phyloP scores from a whole-genome alignment of 108 stramenopile genomes.

The Pseudonitzschia multistriata region DNA sequence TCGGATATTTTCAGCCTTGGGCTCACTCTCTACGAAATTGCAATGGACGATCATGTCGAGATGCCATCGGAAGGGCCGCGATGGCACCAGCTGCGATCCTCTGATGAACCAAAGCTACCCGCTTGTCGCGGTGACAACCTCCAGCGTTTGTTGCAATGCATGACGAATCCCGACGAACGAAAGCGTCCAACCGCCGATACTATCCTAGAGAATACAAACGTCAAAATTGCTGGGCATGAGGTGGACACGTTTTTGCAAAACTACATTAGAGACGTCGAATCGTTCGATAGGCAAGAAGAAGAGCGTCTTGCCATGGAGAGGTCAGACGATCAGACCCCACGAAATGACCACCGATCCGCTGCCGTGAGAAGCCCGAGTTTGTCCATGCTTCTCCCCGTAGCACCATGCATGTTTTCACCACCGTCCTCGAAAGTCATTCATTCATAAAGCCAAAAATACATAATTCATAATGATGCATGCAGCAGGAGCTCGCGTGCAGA shows the following conservation, averaged over 20 bases:
- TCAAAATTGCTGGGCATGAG: slow-evolving; percentile 41
- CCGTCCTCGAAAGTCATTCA: slow-evolving; percentile 13
- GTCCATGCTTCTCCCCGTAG: slow-evolving; percentile 24
- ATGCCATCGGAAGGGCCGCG: slow-evolving; percentile 68
- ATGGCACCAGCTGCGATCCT: slow-evolving; percentile 71
- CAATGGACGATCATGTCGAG: slow-evolving; percentile 41
- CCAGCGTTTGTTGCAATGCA: slow-evolving; percentile 46
- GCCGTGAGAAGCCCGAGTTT: slow-evolving; percentile 27
- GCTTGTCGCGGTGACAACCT: slow-evolving; percentile 43
- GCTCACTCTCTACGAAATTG: slow-evolving; percentile 73
- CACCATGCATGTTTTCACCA: slow-evolving; percentile 20
- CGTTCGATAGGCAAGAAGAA: slow-evolving; percentile 39
- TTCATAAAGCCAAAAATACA: slow-evolving; percentile 8
- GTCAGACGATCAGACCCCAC: slow-evolving; percentile 39
- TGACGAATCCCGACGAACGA: slow-evolving; percentile 46
- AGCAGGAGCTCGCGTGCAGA: neutral
- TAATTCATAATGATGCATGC: slow-evolving; percentile 5
- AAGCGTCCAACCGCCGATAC: slow-evolving; percentile 63
- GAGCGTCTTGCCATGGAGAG: slow-evolving; percentile 19
- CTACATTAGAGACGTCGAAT: slow-evolving; percentile 71
- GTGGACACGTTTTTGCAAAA: slow-evolving; percentile 62
- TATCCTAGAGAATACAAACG: slow-evolving; percentile 42
- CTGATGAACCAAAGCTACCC: slow-evolving; percentile 51
- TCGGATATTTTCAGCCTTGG: slow-evolving; percentile 85
- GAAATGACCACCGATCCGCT: slow-evolving; percentile 19